Base-by-base conservation (phyloP, 106 monocot species). In the Dioscorea alata region DNA sequence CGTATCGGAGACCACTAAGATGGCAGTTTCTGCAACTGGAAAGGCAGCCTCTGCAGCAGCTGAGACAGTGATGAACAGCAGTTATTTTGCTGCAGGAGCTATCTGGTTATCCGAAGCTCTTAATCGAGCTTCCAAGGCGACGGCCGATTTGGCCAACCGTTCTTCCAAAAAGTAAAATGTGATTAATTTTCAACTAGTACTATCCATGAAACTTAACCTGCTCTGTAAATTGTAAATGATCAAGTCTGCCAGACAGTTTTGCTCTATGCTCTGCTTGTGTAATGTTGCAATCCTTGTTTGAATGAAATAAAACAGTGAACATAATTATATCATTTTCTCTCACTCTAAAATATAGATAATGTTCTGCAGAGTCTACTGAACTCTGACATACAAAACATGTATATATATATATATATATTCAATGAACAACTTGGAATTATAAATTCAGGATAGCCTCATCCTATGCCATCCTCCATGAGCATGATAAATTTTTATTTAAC, bases 1-100 rank as follows among this genome's bases (percentile, higher is more conserved):
- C 25, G 83, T 95, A 16, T 73, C 70, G 0, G 79, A 78, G 50
- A 83, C 83, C 12, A 88, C 91, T 16, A 91, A 77, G 53, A 59
- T 84, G 3, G 91, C 74, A 17, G 88, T 69, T 0, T 83, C 88
- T 3, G 82, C 80, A 25, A 84, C 95, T 1, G 82, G 84, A 10
- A 83, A 73, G 50, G 77, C 88, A 4, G 91, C 88, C 0, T 63
- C 73, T 18, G 65, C 78, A 0, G 88, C 84, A 10, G 82, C 84
- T 0, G 83, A 50, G 14, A 64, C 88, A 4, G 68, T 91, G 17
- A 83, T 91, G 6, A 96, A 74, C 68, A 96, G 95, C 80, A 84
- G 91, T 74, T 96, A 96, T 73, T 96, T 96, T 67, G 69, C 91
- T 59, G 81, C 95, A 0, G 95, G 95, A 60, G 91, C 95, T 35